phyloP scores from a whole-genome alignment of 148 eudicot species.

The Silene uniflora region DNA sequence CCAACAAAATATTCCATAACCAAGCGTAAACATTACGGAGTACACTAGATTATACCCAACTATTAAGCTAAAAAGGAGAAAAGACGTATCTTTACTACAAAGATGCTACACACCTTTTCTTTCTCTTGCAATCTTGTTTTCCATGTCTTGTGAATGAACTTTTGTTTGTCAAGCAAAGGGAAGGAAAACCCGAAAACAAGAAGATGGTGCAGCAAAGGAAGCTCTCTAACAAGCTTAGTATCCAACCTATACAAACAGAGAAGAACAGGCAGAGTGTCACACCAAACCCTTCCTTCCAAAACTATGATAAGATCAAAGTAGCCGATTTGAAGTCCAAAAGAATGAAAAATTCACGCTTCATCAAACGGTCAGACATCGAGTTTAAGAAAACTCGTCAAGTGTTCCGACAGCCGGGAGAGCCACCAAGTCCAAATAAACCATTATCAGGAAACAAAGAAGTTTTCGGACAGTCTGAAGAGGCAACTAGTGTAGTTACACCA shows the following conservation, averaged over 20 bases:
- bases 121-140: conserved; percentile 15
- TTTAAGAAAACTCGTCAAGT: background rate
- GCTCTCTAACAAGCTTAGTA: conserved; percentile 47
- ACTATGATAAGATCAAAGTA: conserved; percentile 36
- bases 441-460: background rate
- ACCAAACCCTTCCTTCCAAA: conserved; percentile 38
- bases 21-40: too few species aligned
- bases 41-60: background rate
- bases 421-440: conserved; percentile 22
- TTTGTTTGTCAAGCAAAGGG: conserved; percentile 14
- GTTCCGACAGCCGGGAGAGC: background rate
- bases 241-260: conserved; percentile 37
- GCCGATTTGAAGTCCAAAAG: conserved; percentile 33
- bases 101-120: conserved; percentile 5
- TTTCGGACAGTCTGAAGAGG: background rate
- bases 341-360: conserved; percentile 67
- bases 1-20: too few species aligned
- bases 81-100: conserved; percentile 17
- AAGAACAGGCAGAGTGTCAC: conserved; percentile 24
- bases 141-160: conserved; percentile 10
- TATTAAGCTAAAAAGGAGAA: background rate
- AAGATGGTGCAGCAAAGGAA: conserved; percentile 88
- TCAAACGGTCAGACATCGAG: conserved; percentile 42
- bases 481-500: conserved; percentile 22
- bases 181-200: conserved; percentile 28